Base-by-base conservation (phyloP, 2,329 filamentous ascomycete species). In the Aspergillus sp. region DNA sequence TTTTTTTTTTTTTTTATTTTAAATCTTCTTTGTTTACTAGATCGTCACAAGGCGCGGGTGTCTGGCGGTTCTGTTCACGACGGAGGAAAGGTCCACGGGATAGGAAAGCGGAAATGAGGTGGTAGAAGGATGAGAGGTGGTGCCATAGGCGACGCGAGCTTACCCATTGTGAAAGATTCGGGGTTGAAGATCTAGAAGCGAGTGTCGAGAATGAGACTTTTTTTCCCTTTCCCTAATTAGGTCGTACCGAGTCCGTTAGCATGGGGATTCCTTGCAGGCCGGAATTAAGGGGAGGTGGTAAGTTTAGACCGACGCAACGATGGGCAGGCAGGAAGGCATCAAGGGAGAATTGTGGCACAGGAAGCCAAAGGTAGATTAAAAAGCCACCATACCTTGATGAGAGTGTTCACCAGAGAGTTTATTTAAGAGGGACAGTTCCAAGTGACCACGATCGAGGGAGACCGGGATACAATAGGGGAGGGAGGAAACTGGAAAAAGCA, bases 101-200 rank as follows among this genome's bases (percentile, higher is more conserved):
- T 55, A n/a, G 54, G 52, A 53, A 32, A 47, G 49, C 55, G 56
- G 39, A 51, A 18, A 56, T 39, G 29, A 45, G 20, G 60, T 52
- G 54, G 58, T 57, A 57, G 59, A 56, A 56, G 49, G 56, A 49
- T 39, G 42, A 50, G 39, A 58, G 54, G 51, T 58, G 57, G 55
- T 54, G 53, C 45, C 47, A 53, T 56, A 58, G 54, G 55, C 63
- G 62, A 59, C 46, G 16, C 16, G 56, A 65, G 71, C 75, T 76
- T 77, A 77, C 75, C 75, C 75, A 77, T 77, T 71, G 63, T 67
- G 67, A 67, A 65, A 67, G 63, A 64, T 55, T 62, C 56, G 56
- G 61, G 57, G 61, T 54, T 56, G 39, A 62, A 47, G 57, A 59
- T 64, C 18, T 65, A 54, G 62, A 65, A 69, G 67, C 67, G 67